These are phyloP conservation scores for Xylariaceae sp. DNA, from an alignment of 2,329 filamentous ascomycete species.

Conservation along the genomic window DNA sequence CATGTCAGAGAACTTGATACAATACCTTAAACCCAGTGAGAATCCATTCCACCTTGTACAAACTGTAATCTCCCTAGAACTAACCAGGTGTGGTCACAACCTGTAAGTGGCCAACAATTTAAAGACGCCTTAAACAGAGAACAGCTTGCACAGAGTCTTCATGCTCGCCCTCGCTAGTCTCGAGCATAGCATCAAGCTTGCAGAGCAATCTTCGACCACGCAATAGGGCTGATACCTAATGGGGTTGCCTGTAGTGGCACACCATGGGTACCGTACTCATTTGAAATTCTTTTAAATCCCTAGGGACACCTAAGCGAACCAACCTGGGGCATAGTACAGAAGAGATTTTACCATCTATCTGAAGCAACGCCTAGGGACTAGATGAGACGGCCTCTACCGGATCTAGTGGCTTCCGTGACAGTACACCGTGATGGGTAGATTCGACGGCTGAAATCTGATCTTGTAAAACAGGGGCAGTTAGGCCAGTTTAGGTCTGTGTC, in stretches of 20 bases:
- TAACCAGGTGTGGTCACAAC: conserved; percentile 12
- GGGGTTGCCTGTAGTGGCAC: conserved; percentile 8
- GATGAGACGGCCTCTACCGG: conserved; percentile 14
- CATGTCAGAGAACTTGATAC: conserved; percentile 10
- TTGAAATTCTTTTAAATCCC: conserved; percentile 8
- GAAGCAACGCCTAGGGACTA: conserved; percentile 11
- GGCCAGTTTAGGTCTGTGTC: background rate
- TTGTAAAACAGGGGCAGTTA: background rate
- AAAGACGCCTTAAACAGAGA: background rate
- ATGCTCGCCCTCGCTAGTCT: conserved; percentile 13
- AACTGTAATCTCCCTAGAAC: conserved; percentile 2
- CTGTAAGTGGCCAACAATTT: conserved; percentile 17
- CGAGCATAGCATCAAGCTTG: conserved; percentile 6
- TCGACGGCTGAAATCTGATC: background rate
- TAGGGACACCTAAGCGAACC: conserved; percentile 9
- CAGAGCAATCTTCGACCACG: conserved; percentile 2
- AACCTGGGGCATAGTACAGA: conserved; percentile 15
- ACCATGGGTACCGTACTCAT: conserved; percentile 16
- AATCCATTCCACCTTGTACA: conserved; percentile 5
- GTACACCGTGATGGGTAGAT: conserved; percentile 10
- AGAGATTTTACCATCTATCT: conserved; percentile 9
- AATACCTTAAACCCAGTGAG: background rate
- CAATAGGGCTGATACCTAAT: conserved; percentile 14
- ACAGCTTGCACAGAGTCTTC: background rate
- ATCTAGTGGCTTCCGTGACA: conserved; percentile 9